Evolutionary conservation across 768 basidiomycete genomes (phyloP), one percentile per base, ranked within the genome.

Genomic region (Lentinula raphanica): DNA sequence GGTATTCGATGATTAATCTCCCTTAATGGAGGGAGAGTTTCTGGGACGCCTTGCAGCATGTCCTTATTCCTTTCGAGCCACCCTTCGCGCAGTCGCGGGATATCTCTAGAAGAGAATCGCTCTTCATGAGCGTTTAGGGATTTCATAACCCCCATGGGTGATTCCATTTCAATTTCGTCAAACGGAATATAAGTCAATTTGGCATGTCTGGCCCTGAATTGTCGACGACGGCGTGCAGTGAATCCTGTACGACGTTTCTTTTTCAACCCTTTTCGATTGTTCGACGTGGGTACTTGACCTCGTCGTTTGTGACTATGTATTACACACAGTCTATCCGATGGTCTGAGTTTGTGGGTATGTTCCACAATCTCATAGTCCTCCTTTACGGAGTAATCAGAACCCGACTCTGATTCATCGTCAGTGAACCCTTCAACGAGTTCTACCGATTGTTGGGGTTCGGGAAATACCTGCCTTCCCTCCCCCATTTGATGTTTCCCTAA

Each of bases 1-100:
- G 71, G 71, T 4, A 77, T 77, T 1, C 40, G 44, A 60, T 77
- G 72, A 54, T 76, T 77, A 23, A 77, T 72, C 0, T 46, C 69
- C 0, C 73, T 8, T 0, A 71, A 32, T 1, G 70, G 70, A 0
- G 69, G 68, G 35, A 69, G 9, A 1, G 25, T 19, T 31, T 55
- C 39, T 5, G 40, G 54, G 1, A 55, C 40, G 3, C 54, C 54
- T 3, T 39, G 25, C 13, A 55, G 21, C 15, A 55, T 55, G 4
- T 55, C 54, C 12, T 55, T 55, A 23, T 29, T 40, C 9, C 23
- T 1, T 7, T 55, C 32, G 3, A 55, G 3, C 15, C 32, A 27
- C 28, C 32, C 17, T 5, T 6, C 50, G 1, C 32, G 38, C 9
- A 53, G n/a, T 9, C 8, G 1, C 0, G 50, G 32, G 3, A 53